Conservation (phyloP, 2,329 filamentous ascomycete species). For the Neobulgaria alba region DNA sequence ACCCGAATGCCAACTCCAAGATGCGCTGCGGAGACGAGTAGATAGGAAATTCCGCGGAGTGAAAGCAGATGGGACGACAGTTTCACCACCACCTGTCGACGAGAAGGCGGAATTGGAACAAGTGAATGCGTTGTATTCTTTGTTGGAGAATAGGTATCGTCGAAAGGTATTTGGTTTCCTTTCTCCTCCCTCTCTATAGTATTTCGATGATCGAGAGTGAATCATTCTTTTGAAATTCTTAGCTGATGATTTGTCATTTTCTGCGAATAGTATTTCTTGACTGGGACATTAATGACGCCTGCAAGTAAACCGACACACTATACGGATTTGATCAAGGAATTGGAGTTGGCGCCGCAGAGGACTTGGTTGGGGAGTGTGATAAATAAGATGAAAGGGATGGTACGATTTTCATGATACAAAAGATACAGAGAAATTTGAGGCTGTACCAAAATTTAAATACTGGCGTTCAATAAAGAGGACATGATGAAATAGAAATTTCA, state of each 20-base stretch:
- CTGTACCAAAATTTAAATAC: no score
- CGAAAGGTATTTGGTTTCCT: conserved; percentile 43
- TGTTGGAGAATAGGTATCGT: conserved; percentile 52
- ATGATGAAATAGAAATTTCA: no score
- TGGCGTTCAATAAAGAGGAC: no score
- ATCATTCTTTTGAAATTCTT: no score
- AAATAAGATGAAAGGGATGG: conserved; percentile 49
- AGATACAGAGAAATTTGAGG: no score
- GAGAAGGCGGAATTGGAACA: conserved; percentile 46
- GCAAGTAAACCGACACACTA: conserved; percentile 59
- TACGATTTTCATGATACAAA: conserved; percentile 48
- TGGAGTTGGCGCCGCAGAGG: conserved; percentile 53
- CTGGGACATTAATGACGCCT: conserved; percentile 45
- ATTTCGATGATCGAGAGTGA: no score
- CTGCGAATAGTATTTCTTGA: conserved; percentile 42
- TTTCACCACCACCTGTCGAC: conserved; percentile 11
- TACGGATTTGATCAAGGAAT: conserved; percentile 48
- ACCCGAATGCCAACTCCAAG: conserved; percentile 53
- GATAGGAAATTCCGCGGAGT: conserved; percentile 28
- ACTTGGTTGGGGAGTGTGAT: conserved; percentile 43
- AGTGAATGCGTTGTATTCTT: conserved; percentile 49
- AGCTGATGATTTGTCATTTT: no score
- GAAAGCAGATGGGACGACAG: conserved; percentile 9
- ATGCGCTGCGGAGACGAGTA: conserved; percentile 41
- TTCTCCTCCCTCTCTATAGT: no score